Evolutionary conservation across 106 monocot species (phyloP).

Genomic region (Posidonia australis): DNA sequence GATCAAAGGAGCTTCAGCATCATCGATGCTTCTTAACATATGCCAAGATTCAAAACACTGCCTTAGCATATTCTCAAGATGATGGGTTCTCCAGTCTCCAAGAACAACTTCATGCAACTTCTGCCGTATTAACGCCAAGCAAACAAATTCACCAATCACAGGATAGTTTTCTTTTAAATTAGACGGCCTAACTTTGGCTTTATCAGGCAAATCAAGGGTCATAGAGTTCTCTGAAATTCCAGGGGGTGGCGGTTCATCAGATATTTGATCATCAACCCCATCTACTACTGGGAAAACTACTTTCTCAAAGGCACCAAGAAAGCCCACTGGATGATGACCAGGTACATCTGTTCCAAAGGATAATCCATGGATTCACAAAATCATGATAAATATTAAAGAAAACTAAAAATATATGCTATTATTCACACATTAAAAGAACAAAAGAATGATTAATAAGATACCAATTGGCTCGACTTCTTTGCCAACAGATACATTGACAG

Average conservation of each 20-base stretch:
- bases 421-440: not conserved
- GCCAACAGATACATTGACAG: slow-evolving; percentile 2
- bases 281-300: slow-evolving; percentile 16
- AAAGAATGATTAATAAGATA: not conserved
- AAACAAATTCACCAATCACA: slow-evolving; percentile 35
- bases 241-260: slow-evolving; percentile 53
- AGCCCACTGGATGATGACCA: slow-evolving; percentile 1
- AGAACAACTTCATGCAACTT: slow-evolving; percentile 65
- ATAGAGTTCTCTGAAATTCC: slow-evolving; percentile 28
- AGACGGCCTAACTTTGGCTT: slow-evolving; percentile 41
- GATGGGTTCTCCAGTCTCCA: slow-evolving; percentile 28
- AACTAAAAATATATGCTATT: not conserved
- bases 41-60: slow-evolving; percentile 25
- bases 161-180: slow-evolving; percentile 14
- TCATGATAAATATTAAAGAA: not conserved
- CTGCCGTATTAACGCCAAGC: slow-evolving; percentile 61
- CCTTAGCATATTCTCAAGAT: slow-evolving; percentile 23
- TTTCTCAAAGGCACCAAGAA: slow-evolving; percentile 41
- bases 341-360: slow-evolving; percentile 7
- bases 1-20: not conserved
- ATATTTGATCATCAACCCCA: slow-evolving; percentile 8
- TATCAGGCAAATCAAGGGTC: slow-evolving; percentile 13
- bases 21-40: slow-evolving; percentile 3
- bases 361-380: not conserved
- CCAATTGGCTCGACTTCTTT: not conserved